Conservation (phyloP, 2,329 filamentous ascomycete species). For the Penicillium sp. region DNA sequence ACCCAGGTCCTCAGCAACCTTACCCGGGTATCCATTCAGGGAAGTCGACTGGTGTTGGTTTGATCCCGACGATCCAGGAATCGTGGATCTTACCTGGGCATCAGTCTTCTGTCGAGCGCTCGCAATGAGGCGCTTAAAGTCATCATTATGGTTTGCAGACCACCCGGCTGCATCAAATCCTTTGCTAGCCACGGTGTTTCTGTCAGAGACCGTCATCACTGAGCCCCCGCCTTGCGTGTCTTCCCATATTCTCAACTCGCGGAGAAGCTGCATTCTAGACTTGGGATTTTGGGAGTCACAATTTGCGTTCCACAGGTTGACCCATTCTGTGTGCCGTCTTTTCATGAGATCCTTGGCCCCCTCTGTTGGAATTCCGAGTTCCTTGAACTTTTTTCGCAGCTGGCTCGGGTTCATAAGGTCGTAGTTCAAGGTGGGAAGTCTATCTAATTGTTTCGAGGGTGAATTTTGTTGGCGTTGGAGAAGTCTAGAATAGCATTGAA, state of each 20-base stretch:
- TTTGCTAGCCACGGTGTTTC: constrained; percentile 70
- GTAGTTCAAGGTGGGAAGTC: constrained; percentile 81
- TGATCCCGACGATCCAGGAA: constrained; percentile 19
- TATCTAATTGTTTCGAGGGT: constrained; percentile 52
- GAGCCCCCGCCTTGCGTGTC: constrained; percentile 70
- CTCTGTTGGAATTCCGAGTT: constrained; percentile 72
- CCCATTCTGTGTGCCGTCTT: constrained; percentile 85
- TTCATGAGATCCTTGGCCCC: constrained; percentile 72
- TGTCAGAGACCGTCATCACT: constrained; percentile 20
- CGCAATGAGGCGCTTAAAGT: constrained; percentile 79
- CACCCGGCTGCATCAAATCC: constrained; percentile 82
- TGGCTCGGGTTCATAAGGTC: constrained; percentile 77
- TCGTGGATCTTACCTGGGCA: constrained; percentile 27
- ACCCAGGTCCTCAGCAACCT: background rate
- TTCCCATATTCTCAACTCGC: constrained; percentile 85
- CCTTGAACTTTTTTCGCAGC: constrained; percentile 76
- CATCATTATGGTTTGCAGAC: constrained; percentile 68
- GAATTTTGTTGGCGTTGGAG: constrained; percentile 20
- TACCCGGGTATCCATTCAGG: background rate
- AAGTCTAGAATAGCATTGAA: constrained; percentile 17
- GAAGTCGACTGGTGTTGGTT: background rate
- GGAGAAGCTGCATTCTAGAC: constrained; percentile 68
- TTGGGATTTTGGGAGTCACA: constrained; percentile 79
- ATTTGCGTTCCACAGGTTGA: constrained; percentile 95
- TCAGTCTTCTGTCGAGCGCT: constrained; percentile 63